A percentile compares a stretch with the other conserved stretches of the same genome.
Conservation (phyloP, 805 yeast species). For the Cyberlindnera lachancei region DNA sequence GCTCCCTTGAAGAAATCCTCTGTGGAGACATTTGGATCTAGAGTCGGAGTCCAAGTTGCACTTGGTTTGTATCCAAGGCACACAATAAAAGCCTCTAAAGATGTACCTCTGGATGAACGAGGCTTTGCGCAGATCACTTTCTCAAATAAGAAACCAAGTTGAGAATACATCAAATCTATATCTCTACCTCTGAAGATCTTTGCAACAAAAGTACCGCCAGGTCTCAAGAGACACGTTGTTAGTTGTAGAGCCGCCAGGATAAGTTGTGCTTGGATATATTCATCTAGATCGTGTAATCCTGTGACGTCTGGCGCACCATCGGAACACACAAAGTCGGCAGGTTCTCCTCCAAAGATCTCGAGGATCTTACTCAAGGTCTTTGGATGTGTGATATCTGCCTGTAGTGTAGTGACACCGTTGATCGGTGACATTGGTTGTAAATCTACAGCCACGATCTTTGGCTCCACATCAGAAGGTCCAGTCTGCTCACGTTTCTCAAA, state of each 20-base stretch:
- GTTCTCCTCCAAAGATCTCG: slow-evolving; percentile 80
- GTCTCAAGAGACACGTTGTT: slow-evolving; percentile 80
- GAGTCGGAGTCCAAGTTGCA: slow-evolving; percentile 70
- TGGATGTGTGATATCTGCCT: slow-evolving; percentile 97
- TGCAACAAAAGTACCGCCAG: slow-evolving; percentile 92
- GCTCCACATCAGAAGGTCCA: slow-evolving; percentile 37
- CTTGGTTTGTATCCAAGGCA: slow-evolving; percentile 85
- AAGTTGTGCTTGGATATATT: slow-evolving; percentile 92
- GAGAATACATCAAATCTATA: slow-evolving; percentile 89
- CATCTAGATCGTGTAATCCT: slow-evolving; percentile 93
- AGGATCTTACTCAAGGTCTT: slow-evolving; percentile 70
- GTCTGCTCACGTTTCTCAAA: slow-evolving; percentile 33
- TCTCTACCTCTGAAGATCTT: slow-evolving; percentile 95
- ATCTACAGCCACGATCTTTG: slow-evolving; percentile 89
- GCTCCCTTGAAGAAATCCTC: slow-evolving; percentile 74
- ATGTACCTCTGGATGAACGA: slow-evolving; percentile 88
- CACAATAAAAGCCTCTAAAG: slow-evolving; percentile 89
- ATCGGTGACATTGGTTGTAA: slow-evolving; percentile 97
- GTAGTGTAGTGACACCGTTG: slow-evolving; percentile 81
- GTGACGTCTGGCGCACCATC: slow-evolving; percentile 99
- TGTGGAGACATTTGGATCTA: slow-evolving; percentile 52
- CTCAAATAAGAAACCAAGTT: slow-evolving; percentile 77
- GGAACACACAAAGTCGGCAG: slow-evolving; percentile 92
- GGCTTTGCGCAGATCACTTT: slow-evolving; percentile 94
- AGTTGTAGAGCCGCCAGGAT: slow-evolving; percentile 86